A percentile compares a stretch with the other conserved stretches of the same genome.
These are phyloP conservation scores for Trichoderma koningiopsis DNA, from an alignment of 2,329 filamentous ascomycete genomes.

Conservation along the genomic window DNA sequence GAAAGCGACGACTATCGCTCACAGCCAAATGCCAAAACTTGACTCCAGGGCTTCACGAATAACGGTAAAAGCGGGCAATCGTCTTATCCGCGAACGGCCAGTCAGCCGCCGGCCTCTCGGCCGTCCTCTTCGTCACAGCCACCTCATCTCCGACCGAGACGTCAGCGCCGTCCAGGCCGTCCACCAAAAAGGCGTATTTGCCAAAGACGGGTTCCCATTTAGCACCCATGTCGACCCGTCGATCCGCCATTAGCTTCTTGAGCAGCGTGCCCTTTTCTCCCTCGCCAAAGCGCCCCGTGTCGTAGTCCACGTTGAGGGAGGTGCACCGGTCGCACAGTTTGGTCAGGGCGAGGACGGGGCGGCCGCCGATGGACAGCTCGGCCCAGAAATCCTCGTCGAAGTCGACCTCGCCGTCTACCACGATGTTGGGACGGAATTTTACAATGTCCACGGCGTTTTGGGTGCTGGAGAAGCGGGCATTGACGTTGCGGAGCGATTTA, in stretches of 20 bases:
- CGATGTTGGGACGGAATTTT: conserved; percentile 74
- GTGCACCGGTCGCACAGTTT: conserved; percentile 70
- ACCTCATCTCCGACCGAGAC: conserved; percentile 61
- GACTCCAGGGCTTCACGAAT: neutral
- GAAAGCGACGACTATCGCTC: neutral
- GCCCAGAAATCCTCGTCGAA: conserved; percentile 77
- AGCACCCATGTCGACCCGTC: conserved; percentile 68
- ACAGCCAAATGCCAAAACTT: neutral
- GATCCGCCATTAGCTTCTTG: conserved; percentile 70
- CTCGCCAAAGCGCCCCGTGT: conserved; percentile 59
- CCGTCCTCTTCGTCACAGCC: conserved; percentile 51
- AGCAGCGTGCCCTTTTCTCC: conserved; percentile 63
- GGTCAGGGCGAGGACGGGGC: conserved; percentile 57
- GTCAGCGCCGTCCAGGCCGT: conserved; percentile 32
- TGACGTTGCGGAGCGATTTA: conserved; percentile 69
- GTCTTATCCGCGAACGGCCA: conserved; percentile 43
- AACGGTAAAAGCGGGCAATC: conserved; percentile 22
- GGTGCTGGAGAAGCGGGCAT: conserved; percentile 53
- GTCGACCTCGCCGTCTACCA: conserved; percentile 60
- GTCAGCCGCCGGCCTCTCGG: conserved; percentile 56
- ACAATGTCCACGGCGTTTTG: conserved; percentile 60
- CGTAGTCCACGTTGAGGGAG: conserved; percentile 72
- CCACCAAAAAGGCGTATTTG: conserved; percentile 65
- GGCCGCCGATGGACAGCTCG: conserved; percentile 52
- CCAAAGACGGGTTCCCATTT: conserved; percentile 74